phyloP scores from a whole-genome alignment of 2,329 filamentous ascomycete genomes.

The Colletotrichum sp. region DNA sequence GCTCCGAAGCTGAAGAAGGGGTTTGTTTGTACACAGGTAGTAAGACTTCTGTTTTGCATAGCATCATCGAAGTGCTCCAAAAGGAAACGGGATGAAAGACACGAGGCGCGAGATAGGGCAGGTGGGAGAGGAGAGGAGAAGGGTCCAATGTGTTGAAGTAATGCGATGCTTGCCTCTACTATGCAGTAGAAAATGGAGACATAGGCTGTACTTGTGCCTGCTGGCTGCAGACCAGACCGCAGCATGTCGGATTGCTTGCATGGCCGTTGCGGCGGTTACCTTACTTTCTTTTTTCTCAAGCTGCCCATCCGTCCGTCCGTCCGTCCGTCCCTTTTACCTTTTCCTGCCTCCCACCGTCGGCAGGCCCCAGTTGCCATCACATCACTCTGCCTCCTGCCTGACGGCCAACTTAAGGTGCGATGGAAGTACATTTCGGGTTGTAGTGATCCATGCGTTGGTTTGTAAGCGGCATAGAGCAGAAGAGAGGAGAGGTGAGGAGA shows the following conservation, averaged over 20 bases:
- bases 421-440: neutral
- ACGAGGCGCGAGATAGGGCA: neutral
- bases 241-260: slow-evolving; percentile 7
- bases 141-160: neutral
- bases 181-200: neutral
- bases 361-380: neutral
- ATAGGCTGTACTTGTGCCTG: neutral
- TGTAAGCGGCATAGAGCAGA: neutral
- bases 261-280: neutral
- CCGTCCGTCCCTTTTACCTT: neutral
- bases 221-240: neutral
- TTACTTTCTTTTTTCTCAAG: slow-evolving; percentile 3
- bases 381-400: neutral
- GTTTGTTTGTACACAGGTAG: neutral
- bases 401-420: neutral
- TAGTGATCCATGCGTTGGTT: neutral
- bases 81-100: neutral
- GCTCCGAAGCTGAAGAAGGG: neutral
- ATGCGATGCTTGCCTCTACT: neutral
- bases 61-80: neutral
- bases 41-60: neutral
- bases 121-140: neutral
- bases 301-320: neutral
- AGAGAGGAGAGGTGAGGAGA: neutral
- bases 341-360: neutral